Evolutionary conservation across 129 eudicot species (phyloP), one percentile per base, ranked within the genome.

Genomic region (Helichrysum umbraculigerum): DNA sequence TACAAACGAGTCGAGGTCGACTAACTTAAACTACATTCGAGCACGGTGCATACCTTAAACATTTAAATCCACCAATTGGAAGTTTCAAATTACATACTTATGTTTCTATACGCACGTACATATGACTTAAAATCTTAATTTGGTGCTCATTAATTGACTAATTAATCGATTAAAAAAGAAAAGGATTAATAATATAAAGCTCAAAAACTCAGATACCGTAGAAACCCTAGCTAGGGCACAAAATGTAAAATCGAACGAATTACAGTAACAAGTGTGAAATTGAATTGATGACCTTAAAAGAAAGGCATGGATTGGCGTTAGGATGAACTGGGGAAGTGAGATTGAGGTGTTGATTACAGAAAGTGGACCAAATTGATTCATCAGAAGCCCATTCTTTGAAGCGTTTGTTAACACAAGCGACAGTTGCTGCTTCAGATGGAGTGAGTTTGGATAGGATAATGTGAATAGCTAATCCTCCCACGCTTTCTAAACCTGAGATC

Each of bases 361-460:
- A 82, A 29, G 60, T 51, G 4, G 92, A 81, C 97, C 97, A 91
- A 0, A 88, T 77, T 12, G 86, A 76, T 20, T 88, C 96, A 34
- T 88, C 97, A 50, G 87, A 84, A 21, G 90, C 90, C 91, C 87
- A 88, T 25, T 12, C 81, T 2, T 81, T 81, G 64, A 84, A 88
- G 25, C 81, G 78, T 58, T 79, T 78, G 82, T 73, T 76, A 44
- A 88, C 83, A 70, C 94, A 82, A 4, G 79, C 82, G 0, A 85
- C 80, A 6, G 87, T 34, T 15, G 90, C 91, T 16, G 84, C 84
- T 17, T 84, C 93, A 0, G 68, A 30, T 7, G 93, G 86, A 4
- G 82, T 82, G 10, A 88, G 81, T 73, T 88, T 91, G 14, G 86
- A 84, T 14, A 84, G 65, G 71, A 91, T 86, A 0, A 80, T 28